A percentile compares a stretch with the other conserved stretches of the same genome.
phyloP scores from a whole-genome alignment of 2,329 filamentous ascomycete genomes.

The Lachnellula subtilissima region DNA sequence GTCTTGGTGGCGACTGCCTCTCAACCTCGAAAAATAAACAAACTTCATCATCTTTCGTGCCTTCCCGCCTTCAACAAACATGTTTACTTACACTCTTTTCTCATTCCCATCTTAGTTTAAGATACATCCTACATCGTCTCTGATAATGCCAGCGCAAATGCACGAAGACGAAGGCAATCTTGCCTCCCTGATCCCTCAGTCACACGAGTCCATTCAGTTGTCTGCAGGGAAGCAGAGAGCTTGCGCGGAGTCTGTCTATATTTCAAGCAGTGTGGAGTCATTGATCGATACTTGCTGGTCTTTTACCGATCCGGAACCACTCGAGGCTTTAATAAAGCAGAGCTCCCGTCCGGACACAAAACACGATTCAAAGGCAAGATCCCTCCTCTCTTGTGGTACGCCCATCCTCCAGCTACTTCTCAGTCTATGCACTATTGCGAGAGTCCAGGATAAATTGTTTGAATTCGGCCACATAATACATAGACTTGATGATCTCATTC shows the following conservation, averaged over 20 bases:
- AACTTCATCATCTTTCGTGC: neutral
- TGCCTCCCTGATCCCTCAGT: too few species aligned
- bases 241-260: neutral
- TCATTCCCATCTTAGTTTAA: too few species aligned
- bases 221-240: too few species aligned
- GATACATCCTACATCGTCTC: too few species aligned
- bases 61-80: neutral
- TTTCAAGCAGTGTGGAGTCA: neutral
- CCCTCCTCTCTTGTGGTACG: conserved; percentile 10
- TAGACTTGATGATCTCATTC: conserved; percentile 52
- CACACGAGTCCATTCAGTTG: too few species aligned
- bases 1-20: neutral
- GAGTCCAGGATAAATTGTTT: conserved; percentile 4
- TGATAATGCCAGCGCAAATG: too few species aligned
- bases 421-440: conserved; percentile 6
- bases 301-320: neutral
- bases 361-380: neutral
- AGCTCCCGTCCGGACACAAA: neutral
- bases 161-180: too few species aligned
- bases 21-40: neutral
- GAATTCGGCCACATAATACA: conserved; percentile 14
- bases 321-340: neutral
- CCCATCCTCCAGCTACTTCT: conserved; percentile 17
- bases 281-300: conserved; percentile 1
- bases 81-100: neutral